Base-by-base conservation (phyloP, 2,329 filamentous ascomycete genomes). In the Stagonosporopsis rhizophila region DNA sequence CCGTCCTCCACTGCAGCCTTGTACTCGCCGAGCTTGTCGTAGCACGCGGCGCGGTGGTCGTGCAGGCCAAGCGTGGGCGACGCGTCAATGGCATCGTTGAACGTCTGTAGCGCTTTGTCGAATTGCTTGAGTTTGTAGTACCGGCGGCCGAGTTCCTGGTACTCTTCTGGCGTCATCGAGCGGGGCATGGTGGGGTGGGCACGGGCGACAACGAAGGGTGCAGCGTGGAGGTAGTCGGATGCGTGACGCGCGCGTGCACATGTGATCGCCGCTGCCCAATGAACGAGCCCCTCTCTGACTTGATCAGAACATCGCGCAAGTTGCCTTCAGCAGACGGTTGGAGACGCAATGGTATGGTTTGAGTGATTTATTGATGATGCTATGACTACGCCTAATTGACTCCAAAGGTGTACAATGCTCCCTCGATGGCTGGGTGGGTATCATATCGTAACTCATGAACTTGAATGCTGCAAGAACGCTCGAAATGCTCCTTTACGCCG, bases 11-110 rank as follows among this genome's bases (percentile, higher is more conserved):
- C 75, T 0, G 85, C 85, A 12, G 76, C 71, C 22, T 81, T 76
- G 56, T 81, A 76, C 56, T 84, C 72, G 15, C 75, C 75, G 9
- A 86, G 72, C 65, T 84, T 85, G 44, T 81, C 81, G 55, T 83
- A 80, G 32, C 81, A 80, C 12, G 84, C 84, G 34, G 83, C 81
- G 44, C 85, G 81, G 56, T 82, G 80, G 67, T 87, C 84, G 42
- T 84, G 75, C 27, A 86, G 73, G 53, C 52, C 56, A 12, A 70
- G 40, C 4, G 60, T 64, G n/a, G 69, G 68, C n/a, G 61, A 59
- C 4, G 55, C 58, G 25, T 74, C 65, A 35, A 75, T 72, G 30
- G 60, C 74, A 15, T 68, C 58, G 8, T 70, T 71, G 51, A 77
- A 76, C 1, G 69, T 68, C 42, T 72, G 65, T 4, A 72, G 47